These are phyloP conservation scores for Penicillium maclennaniae DNA, from an alignment of 495 filamentous ascomycete genomes.

Conservation along the genomic window DNA sequence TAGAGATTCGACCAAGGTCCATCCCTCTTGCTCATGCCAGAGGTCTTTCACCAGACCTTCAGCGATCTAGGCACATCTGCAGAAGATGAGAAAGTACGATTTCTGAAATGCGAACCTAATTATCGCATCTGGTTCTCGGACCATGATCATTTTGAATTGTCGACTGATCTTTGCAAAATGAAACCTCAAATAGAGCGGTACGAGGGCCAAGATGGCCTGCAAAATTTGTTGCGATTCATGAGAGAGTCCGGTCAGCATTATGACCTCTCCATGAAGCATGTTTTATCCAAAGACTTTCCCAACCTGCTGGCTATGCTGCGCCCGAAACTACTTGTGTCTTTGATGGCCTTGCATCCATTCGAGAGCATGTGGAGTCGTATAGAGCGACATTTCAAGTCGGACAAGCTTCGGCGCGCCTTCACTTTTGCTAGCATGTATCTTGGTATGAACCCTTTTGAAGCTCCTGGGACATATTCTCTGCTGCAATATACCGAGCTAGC, in stretches of 20 bases:
- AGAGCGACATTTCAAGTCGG: conserved; percentile 60
- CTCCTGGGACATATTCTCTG: conserved; percentile 66
- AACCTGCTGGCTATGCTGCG: conserved; percentile 47
- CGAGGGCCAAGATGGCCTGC: conserved; percentile 62
- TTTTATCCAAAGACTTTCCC: conserved; percentile 61
- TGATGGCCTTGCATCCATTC: conserved; percentile 59
- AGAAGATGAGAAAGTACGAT: conserved; percentile 53
- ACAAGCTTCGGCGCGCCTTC: conserved; percentile 61
- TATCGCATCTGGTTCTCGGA: conserved; percentile 67
- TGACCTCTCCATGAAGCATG: conserved; percentile 55
- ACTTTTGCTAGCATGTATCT: conserved; percentile 77
- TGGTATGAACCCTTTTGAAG: conserved; percentile 71
- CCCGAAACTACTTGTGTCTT: conserved; percentile 46
- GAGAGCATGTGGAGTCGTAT: conserved; percentile 59
- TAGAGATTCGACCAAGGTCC: conserved; percentile 71
- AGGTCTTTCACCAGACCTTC: conserved; percentile 61
- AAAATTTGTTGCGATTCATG: conserved; percentile 57
- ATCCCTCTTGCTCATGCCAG: conserved; percentile 63
- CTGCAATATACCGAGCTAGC: conserved; percentile 69
- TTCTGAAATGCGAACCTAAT: conserved; percentile 67
- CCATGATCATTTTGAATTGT: conserved; percentile 53
- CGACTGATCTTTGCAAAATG: conserved; percentile 58
- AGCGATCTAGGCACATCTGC: conserved; percentile 58
- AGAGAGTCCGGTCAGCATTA: conserved; percentile 62
- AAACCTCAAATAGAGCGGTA: conserved; percentile 62